Base-by-base conservation (phyloP, 2,329 filamentous ascomycete species). In the Colletotrichum aenigma region DNA sequence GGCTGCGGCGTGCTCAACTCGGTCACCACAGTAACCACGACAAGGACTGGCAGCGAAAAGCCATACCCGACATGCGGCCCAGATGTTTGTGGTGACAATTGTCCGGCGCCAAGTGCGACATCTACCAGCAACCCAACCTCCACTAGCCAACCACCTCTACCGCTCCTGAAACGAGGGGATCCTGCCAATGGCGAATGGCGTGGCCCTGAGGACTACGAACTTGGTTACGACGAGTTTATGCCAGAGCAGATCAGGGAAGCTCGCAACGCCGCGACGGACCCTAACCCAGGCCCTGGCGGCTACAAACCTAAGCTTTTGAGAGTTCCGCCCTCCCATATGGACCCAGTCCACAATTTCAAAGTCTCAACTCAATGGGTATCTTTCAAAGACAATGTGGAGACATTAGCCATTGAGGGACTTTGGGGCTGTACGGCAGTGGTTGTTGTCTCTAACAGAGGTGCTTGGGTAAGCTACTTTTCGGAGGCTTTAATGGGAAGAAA, bases 391-490 rank as follows among this genome's bases (percentile, higher is more conserved):
- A 55, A 67, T 21, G 71, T 74, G 5, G 56, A 55, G 21, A 52
- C 66, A 21, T 34, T 74, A 7, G 71, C 66, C 43, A 66, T 74
- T 36, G 30, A 52, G n/a, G 55, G 56, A 16, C 55, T 74, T 15
- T n/a, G 28, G 32, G 71, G 71, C 36, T 74, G 71, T 60, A 70
- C 71, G 24, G 24, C 71, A 12, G 38, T 74, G 15, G 21, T 74
- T 32, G 48, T 70, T 10, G n/a, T 74, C 7, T 65, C 71, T 7
- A 56, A 16, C 10, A 28, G 36, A 21, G 71, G 71, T 8, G 71
- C 66, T 16, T 74, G 52, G 43, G 66, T 38, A 6, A 16, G 21
- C 26, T 38, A 70, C 26, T 61, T 70, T n/a, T 70, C 18, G 21
- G 71, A 70, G 52, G 21, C 30, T n/a, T 18, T 38, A 48, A 21